A percentile compares a stretch with the other conserved stretches of the same genome.
These are phyloP conservation scores for Penstemon barbatus DNA, from an alignment of 257 asterid species.

Conservation along the genomic window DNA sequence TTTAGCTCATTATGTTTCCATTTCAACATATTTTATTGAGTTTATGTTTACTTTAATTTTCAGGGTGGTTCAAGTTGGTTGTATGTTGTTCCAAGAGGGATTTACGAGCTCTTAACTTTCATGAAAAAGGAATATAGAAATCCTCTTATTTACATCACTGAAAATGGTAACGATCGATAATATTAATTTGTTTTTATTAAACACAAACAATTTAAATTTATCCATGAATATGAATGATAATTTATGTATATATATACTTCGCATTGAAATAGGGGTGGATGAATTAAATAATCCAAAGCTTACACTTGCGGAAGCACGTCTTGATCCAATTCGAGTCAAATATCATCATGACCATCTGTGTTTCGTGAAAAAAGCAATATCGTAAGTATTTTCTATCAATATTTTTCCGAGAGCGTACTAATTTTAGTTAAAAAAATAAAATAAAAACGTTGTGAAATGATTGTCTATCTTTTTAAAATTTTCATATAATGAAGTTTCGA, in stretches of 20 bases:
- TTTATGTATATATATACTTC: too few relatives aligned
- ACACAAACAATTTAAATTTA: too few relatives aligned
- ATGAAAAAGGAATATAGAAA: conserved; percentile 22
- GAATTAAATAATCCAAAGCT: background rate
- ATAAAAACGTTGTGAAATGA: too few relatives aligned
- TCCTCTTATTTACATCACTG: conserved; percentile 41
- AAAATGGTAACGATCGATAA: conserved; percentile 30
- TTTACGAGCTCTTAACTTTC: conserved; percentile 27
- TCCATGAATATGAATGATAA: too few relatives aligned
- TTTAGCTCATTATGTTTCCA: background rate
- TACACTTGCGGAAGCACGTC: background rate
- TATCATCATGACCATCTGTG: conserved; percentile 7
- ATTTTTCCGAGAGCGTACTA: too few relatives aligned
- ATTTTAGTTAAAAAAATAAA: too few relatives aligned
- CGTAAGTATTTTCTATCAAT: background rate
- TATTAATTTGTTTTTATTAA: too few relatives aligned
- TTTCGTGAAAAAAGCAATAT: conserved; percentile 6
- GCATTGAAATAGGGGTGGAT: background rate
- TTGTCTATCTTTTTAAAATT: too few relatives aligned
- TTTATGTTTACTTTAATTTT: background rate
- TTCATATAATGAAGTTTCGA: background rate
- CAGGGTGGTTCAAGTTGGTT: conserved; percentile 22
- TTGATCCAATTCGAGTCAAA: background rate
- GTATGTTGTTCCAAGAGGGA: conserved; percentile 29
- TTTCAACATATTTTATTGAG: too few relatives aligned